Conservation (phyloP, 192 early-diverging fungal species). For the Cladochytrium replicatum region DNA sequence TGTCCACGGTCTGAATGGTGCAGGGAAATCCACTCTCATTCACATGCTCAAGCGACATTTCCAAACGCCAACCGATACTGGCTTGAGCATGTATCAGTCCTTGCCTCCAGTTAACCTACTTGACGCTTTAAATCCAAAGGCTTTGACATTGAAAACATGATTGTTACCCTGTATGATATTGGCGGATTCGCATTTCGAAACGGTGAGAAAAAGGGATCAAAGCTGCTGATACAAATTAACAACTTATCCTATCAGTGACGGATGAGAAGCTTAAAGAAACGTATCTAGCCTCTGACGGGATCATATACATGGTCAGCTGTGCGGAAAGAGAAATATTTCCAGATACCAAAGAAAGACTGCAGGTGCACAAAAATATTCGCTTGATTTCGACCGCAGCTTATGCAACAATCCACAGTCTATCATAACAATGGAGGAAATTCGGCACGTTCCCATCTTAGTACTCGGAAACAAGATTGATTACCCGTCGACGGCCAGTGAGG, state of each 20-base stretch:
- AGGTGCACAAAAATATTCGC: slow-evolving; percentile 4
- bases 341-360: slow-evolving; percentile 92
- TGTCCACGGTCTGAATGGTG: slow-evolving; percentile 96
- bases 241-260: no score
- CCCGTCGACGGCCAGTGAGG: slow-evolving; percentile 86
- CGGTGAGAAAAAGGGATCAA: no score
- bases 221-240: no score
- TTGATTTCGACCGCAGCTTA: not conserved
- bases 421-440: slow-evolving; percentile 87
- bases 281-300: slow-evolving; percentile 94
- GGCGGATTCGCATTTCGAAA: no score
- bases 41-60: slow-evolving; percentile 88
- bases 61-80: no score
- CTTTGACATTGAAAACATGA: slow-evolving; percentile 91
- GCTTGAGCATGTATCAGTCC: no score
- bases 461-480: slow-evolving; percentile 99
- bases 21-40: slow-evolving; percentile 94
- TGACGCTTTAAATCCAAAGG: slow-evolving; percentile 63
- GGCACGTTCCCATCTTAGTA: slow-evolving; percentile 86
- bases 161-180: slow-evolving; percentile 95
- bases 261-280: no score
- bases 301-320: slow-evolving; percentile 96
- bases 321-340: slow-evolving; percentile 73
- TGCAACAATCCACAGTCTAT: slow-evolving; percentile 55
- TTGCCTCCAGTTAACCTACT: no score